Conservation (phyloP, 1,139 yeast species). For the Wickerhamiella infanticola region DNA sequence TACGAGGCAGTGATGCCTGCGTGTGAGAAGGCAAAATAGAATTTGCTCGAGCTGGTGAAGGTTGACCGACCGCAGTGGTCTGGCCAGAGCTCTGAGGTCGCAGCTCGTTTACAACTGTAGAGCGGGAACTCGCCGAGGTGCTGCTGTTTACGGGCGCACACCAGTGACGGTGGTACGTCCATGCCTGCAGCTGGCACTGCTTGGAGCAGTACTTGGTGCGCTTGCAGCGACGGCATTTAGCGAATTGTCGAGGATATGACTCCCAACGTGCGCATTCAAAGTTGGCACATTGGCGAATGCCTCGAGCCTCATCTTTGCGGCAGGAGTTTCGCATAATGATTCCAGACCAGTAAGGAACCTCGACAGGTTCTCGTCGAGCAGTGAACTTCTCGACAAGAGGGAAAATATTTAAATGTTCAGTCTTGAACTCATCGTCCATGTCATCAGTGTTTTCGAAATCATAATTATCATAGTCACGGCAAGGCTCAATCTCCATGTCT, state of each 20-base stretch:
- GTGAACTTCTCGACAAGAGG: conserved; percentile 89
- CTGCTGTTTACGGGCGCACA: conserved; percentile 28
- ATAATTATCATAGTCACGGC: conserved; percentile 40
- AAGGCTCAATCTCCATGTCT: conserved; percentile 7
- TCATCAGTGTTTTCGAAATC: conserved; percentile 30
- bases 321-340: conserved; percentile 93
- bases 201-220: conserved; percentile 89
- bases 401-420: conserved; percentile 54
- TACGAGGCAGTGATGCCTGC: neutral
- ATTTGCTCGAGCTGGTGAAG: neutral
- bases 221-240: conserved; percentile 87
- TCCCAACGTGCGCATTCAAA: conserved; percentile 97
- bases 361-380: conserved; percentile 47
- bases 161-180: conserved; percentile 93
- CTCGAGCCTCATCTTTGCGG: conserved; percentile 70
- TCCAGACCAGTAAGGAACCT: conserved; percentile 92
- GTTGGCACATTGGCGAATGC: conserved; percentile 89
- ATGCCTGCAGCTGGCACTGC: conserved; percentile 80
- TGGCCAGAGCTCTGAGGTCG: neutral
- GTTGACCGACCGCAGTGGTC: neutral
- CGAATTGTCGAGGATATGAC: conserved; percentile 73
- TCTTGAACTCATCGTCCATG: conserved; percentile 27
- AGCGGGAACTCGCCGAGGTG: conserved; percentile 3
- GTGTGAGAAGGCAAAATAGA: neutral
- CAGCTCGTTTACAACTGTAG: neutral